A percentile compares a stretch with the other conserved stretches of the same genome.
Conservation (phyloP, 2,329 filamentous ascomycete species). For the Alternaria metachromatica region DNA sequence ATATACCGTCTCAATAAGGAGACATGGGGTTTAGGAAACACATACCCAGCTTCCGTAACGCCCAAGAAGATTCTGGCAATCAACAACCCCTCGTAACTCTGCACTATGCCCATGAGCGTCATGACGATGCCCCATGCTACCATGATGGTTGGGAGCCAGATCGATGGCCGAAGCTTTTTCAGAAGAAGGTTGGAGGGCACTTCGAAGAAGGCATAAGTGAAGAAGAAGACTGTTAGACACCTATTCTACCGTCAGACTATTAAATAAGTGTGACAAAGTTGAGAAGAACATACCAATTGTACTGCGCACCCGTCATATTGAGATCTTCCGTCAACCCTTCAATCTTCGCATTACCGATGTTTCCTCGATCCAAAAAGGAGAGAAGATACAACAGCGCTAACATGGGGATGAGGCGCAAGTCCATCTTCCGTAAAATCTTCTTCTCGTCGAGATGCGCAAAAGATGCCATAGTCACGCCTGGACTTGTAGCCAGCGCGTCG, state of each 20-base stretch:
- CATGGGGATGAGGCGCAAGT: constrained; percentile 49
- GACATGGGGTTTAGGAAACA: neutral
- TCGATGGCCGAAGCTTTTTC: constrained; percentile 62
- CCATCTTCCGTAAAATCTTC: constrained; percentile 51
- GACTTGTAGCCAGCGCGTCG: constrained; percentile 12
- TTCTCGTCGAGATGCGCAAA: constrained; percentile 51
- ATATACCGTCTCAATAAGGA: neutral
- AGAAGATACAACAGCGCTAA: constrained; percentile 49
- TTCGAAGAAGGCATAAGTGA: constrained; percentile 56
- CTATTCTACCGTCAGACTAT: neutral
- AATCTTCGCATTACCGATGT: constrained; percentile 55
- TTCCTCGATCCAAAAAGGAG: constrained; percentile 44
- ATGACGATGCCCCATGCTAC: constrained; percentile 57
- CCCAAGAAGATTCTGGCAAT: constrained; percentile 56
- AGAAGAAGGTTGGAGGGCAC: constrained; percentile 67
- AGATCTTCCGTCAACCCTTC: constrained; percentile 40
- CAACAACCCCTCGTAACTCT: constrained; percentile 55
- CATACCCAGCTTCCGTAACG: constrained; percentile 43
- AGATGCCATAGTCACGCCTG: constrained; percentile 33
- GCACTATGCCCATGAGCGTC: constrained; percentile 58
- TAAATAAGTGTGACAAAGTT: neutral
- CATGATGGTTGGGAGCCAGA: constrained; percentile 57
- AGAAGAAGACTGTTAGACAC: constrained; percentile 70
- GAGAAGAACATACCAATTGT: constrained; percentile 55
- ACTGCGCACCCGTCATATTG: constrained; percentile 60